These are phyloP conservation scores for Epichloe sylvatica DNA, from an alignment of 2,329 filamentous ascomycete species.

Conservation along the genomic window DNA sequence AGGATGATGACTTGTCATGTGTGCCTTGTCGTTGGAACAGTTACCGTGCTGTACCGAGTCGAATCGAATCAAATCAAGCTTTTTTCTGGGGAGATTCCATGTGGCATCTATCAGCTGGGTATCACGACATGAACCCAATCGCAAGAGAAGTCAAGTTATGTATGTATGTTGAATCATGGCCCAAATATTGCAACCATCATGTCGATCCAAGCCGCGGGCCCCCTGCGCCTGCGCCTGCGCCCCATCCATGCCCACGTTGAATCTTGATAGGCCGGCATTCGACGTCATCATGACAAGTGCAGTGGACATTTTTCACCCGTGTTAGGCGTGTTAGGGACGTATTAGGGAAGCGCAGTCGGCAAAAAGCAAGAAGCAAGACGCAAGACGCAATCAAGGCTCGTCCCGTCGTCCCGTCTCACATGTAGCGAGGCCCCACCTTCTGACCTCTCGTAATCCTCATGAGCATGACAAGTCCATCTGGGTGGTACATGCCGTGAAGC, in stretches of 20 bases:
- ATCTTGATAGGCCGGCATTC: neutral
- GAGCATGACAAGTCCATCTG: too few relatives aligned
- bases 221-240: too few relatives aligned
- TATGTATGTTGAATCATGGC: neutral
- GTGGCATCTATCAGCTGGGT: neutral
- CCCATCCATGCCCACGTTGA: neutral
- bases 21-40: neutral
- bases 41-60: neutral
- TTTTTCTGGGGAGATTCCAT: neutral
- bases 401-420: too few relatives aligned
- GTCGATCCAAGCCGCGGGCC: too few relatives aligned
- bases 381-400: too few relatives aligned
- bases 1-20: neutral
- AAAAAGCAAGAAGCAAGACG: too few relatives aligned
- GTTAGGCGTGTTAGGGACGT: too few relatives aligned
- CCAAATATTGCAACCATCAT: neutral
- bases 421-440: too few relatives aligned
- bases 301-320: neutral
- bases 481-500: too few relatives aligned
- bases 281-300: neutral
- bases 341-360: too few relatives aligned
- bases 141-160: neutral
- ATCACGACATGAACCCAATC: conserved; percentile 5
- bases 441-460: too few relatives aligned
- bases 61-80: neutral